Evolutionary conservation across 176 grass and related monocot genomes (phyloP), one percentile per base, ranked within the genome.

Genomic region (Hyparrhenia diplandra): DNA sequence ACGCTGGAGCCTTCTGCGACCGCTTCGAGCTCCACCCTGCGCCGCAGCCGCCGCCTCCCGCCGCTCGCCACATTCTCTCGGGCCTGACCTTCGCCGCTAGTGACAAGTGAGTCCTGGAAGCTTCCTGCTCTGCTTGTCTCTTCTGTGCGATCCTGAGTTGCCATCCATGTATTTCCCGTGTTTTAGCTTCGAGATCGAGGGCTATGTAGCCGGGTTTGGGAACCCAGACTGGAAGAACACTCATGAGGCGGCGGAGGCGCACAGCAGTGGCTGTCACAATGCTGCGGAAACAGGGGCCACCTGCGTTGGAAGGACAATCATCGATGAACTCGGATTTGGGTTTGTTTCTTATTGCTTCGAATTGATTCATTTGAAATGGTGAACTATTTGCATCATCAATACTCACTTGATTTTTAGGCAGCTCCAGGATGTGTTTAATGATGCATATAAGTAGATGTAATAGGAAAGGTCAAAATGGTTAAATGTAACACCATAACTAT

Each of bases 171-270:
- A 76, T 74, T 65, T 89, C 31, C 16, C 28, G 24, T 78, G 29
- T 59, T 84, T 84, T 76, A 96, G 97, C 76, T 93, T 94, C 85
- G 91, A 94, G 72, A 88, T 99, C 81, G 84, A 99, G 89, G 93
- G 85, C 17, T 70, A 79, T 82, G 91, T 96, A 0, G 83, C 97
- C 57, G 97, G 97, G 61, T 96, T 93, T 43, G 97, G 97, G 27
- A 99, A 96, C 83, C 93, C 91, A 52, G 91, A 96, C 83, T 99
- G 97, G 97, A 93, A 92, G 92, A 90, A 74, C 63, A 96, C 93
- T 6, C 97, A 96, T 43, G 71, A 79, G 51, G 72, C 77, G 6
- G 77, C 93, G 30, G 30, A 89, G 18, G 31, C 82, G 43, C 64
- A 96, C 97, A 20, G 89, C 93, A 2, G 59, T 88, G 72, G 85